Evolutionary conservation across 2,329 filamentous ascomycete genomes (phyloP), one percentile per base, ranked within the genome.

Genomic region (Aspergillus pseudotamarii): DNA sequence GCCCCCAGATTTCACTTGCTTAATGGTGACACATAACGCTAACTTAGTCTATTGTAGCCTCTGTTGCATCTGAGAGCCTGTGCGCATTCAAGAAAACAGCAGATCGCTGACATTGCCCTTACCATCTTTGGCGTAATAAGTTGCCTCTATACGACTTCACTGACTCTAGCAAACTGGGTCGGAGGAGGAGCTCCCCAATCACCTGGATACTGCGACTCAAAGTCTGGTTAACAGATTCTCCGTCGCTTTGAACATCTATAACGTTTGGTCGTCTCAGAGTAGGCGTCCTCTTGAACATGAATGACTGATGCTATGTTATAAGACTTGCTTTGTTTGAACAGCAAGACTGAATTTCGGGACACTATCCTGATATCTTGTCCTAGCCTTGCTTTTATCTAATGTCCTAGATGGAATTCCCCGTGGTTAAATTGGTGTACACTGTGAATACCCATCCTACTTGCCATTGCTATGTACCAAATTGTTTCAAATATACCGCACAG

Each of bases 101-200:
- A 88, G 66, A 79, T 86, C 16, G 84, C 89, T 6, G 94, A 99
- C 71, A 83, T 97, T 46, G 69, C 83, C 0, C 87, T 99, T 41
- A 91, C 92, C 71, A 81, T 93, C 62, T 93, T 98, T 72, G 95
- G 95, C 9, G 80, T 94, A 59, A 78, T 93, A 21, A 92, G 92
- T 70, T 99, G 98, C 91, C 86, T 87, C 6, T 99, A 99, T 78
- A 97, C 95, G 0, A 98, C 95, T 0, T 84, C 86, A 41, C 82
- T 98, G 71, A 99, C 95, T 0, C 82, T 97, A 55, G 86, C 90
- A 74, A 96, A 91, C 78, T 99, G 95, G 96, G 87, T 91, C 8
- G 84, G 82, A 57, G 87, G 88, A 5, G 77, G 78, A 21, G 72
- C 76, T n/a, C 78, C 78, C 4, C 84, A 84, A 66, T 71, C 83